A percentile compares a stretch with the other conserved stretches of the same genome.
These are phyloP conservation scores for Boeremia exigua DNA, from an alignment of 2,329 filamentous ascomycete species.

Conservation along the genomic window DNA sequence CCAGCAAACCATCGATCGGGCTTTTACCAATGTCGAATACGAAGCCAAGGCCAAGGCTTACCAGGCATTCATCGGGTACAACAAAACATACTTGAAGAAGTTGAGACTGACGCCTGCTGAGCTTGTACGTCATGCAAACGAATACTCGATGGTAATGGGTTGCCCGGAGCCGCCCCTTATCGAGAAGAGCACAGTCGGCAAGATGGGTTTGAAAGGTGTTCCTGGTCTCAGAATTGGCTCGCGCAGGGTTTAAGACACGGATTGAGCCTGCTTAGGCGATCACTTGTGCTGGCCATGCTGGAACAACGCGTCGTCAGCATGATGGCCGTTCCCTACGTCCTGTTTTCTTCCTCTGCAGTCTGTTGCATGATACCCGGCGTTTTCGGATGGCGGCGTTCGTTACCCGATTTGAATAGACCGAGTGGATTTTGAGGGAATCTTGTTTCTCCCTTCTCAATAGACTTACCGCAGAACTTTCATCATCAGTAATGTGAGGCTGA, in stretches of 20 bases:
- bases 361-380: slow-evolving; percentile 18
- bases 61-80: slow-evolving; percentile 56
- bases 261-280: slow-evolving; percentile 11
- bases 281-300: neutral
- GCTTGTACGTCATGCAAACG: slow-evolving; percentile 53
- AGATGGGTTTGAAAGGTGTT: slow-evolving; percentile 57
- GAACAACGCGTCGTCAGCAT: slow-evolving; percentile 1
- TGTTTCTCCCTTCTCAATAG: neutral
- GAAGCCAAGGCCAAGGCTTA: slow-evolving; percentile 53
- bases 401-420: neutral
- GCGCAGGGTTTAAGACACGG: slow-evolving; percentile 17
- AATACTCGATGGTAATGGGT: slow-evolving; percentile 52
- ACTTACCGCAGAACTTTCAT: neutral
- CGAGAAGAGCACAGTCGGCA: slow-evolving; percentile 53
- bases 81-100: slow-evolving; percentile 54
- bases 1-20: slow-evolving; percentile 39
- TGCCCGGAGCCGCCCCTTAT: slow-evolving; percentile 55
- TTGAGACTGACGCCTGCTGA: slow-evolving; percentile 47
- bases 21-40: slow-evolving; percentile 49
- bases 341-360: slow-evolving; percentile 7
- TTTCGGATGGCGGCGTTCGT: slow-evolving; percentile 5
- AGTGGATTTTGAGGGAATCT: neutral
- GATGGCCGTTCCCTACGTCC: neutral
- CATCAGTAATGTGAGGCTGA: neutral
- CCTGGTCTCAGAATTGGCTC: slow-evolving; percentile 47